phyloP scores from a whole-genome alignment of 129 eudicot species.

The Tagetes erecta region DNA sequence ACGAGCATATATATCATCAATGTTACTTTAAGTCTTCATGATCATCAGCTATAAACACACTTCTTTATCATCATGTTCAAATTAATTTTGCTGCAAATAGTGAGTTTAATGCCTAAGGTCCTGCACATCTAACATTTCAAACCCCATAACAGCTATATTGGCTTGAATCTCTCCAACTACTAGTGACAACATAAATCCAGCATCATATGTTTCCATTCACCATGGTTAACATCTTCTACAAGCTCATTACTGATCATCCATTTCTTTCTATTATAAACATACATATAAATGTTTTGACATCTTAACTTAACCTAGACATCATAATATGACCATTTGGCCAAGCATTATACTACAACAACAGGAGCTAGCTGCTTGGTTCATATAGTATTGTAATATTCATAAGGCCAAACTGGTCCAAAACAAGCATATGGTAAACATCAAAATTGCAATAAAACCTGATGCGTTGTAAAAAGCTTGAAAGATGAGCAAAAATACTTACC shows the following conservation, averaged over 20 bases:
- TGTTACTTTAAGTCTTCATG: constrained; percentile 7
- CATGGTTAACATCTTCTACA: neutral
- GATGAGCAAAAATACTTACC: constrained; percentile 46
- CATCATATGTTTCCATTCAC: constrained; percentile 1
- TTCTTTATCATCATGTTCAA: neutral
- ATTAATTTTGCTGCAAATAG: neutral
- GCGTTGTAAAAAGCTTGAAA: neutral
- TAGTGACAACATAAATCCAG: constrained; percentile 10
- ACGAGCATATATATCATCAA: neutral
- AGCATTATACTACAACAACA: neutral
- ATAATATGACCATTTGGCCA: constrained; percentile 20
- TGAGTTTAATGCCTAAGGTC: neutral
- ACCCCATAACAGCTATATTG: constrained; percentile 16
- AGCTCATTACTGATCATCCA: constrained; percentile 13
- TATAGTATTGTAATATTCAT: neutral
- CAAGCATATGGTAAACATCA: constrained; percentile 8
- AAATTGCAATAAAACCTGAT: constrained; percentile 1
- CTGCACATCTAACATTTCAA: neutral
- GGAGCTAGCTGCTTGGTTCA: constrained; percentile 1
- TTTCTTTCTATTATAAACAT: neutral
- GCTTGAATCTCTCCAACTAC: neutral
- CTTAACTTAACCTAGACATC: constrained; percentile 9
- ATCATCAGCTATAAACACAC: constrained; percentile 2
- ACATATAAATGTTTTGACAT: constrained; percentile 10
- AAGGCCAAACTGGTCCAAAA: constrained; percentile 12